These are phyloP conservation scores for Penicillium ochrochloron DNA, from an alignment of 495 filamentous ascomycete genomes.

Conservation along the genomic window DNA sequence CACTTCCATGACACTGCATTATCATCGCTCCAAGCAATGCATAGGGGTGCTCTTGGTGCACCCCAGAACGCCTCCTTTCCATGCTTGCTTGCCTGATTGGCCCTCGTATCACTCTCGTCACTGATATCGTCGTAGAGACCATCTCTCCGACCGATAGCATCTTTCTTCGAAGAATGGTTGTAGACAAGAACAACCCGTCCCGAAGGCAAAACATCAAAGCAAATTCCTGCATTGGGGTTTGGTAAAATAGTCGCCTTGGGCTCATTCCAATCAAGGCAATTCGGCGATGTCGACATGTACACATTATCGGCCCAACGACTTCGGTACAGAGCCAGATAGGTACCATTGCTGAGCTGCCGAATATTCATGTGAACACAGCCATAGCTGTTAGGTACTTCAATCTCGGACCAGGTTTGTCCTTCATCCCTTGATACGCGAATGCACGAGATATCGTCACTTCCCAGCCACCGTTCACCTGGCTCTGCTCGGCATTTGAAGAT, in stretches of 20 bases:
- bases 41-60: constrained; percentile 30
- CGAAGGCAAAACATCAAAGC: constrained; percentile 31
- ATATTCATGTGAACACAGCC: constrained; percentile 36
- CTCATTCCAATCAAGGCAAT: constrained; percentile 30
- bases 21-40: constrained; percentile 34
- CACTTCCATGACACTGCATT: constrained; percentile 22
- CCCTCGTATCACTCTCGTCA: constrained; percentile 25
- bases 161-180: constrained; percentile 31
- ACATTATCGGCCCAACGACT: constrained; percentile 34
- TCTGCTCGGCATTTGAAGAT: constrained; percentile 34
- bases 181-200: constrained; percentile 31
- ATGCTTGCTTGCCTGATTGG: constrained; percentile 28
- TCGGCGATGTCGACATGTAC: constrained; percentile 27
- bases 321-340: constrained; percentile 29
- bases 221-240: constrained; percentile 34
- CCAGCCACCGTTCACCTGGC: constrained; percentile 28
- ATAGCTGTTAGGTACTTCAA: constrained; percentile 25
- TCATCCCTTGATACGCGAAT: constrained; percentile 27
- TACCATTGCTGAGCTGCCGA: constrained; percentile 24
- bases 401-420: constrained; percentile 28
- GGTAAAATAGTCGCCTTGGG: constrained; percentile 26
- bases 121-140: constrained; percentile 35
- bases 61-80: constrained; percentile 37
- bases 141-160: constrained; percentile 29
- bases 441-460: constrained; percentile 32